phyloP scores from a whole-genome alignment of 345 rosid species.

The Fremontodendron californicum region DNA sequence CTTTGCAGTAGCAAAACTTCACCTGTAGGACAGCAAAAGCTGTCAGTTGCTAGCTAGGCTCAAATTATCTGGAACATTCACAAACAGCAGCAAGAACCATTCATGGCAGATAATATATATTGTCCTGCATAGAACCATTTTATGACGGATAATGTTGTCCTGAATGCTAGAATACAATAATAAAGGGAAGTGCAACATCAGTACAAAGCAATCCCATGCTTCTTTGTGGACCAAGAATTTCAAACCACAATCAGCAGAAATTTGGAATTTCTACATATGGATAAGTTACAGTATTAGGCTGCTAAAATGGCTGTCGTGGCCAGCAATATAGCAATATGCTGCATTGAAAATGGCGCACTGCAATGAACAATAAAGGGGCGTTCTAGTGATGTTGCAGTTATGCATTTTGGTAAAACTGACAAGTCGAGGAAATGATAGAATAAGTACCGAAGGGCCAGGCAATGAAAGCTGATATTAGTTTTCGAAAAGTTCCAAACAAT shows the following conservation, averaged over 20 bases:
- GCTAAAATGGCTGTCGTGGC: not conserved
- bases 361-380: not conserved
- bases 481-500: constrained; percentile 75
- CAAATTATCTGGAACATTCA: not conserved
- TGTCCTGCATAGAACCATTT: not conserved
- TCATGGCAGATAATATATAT: not conserved
- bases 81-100: not conserved
- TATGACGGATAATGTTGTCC: not conserved
- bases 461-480: constrained; percentile 11
- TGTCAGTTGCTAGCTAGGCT: not conserved
- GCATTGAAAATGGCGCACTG: not conserved
- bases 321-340: not conserved
- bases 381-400: not conserved
- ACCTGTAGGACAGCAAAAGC: not conserved
- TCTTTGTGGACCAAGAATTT: not conserved
- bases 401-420: not conserved
- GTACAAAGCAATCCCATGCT: not conserved
- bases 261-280: not conserved
- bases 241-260: not conserved
- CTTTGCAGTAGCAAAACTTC: not conserved
- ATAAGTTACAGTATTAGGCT: not conserved
- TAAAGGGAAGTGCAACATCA: not conserved
- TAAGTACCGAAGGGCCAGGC: not conserved
- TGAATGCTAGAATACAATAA: not conserved
- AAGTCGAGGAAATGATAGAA: not conserved